Evolutionary conservation across 176 grass and related monocot genomes (phyloP).

Genomic region (Oryza brachyantha): DNA sequence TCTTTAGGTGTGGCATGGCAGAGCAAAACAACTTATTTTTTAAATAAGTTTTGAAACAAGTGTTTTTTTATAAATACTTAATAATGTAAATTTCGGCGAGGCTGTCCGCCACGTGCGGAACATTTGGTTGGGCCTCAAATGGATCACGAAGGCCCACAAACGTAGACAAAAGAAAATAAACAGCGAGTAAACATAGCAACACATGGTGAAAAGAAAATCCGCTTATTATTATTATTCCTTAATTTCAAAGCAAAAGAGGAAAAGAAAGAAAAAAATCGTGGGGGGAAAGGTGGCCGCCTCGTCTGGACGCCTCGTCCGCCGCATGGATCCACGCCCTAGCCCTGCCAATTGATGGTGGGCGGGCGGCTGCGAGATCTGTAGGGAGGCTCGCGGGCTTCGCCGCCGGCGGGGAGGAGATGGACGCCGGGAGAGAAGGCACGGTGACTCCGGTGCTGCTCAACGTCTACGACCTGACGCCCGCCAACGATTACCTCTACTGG

Average conservation of each 20-base stretch:
- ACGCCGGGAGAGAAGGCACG: conserved; percentile 12
- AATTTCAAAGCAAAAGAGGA: conserved; percentile 17
- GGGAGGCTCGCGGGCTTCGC: conserved; percentile 28
- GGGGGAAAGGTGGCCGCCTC: neutral
- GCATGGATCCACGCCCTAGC: conserved; percentile 37
- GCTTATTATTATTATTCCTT: neutral
- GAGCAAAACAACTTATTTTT: no score
- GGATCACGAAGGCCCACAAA: neutral
- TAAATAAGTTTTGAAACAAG: no score
- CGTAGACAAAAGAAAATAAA: neutral
- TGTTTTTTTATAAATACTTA: no score
- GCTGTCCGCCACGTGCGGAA: no score
- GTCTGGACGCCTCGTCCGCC: neutral
- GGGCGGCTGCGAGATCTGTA: conserved; percentile 51
- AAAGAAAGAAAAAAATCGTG: neutral
- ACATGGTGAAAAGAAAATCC: conserved; percentile 3
- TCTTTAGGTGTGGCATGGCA: no score
- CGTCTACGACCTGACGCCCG: conserved; percentile 70
- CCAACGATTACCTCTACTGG: conserved; percentile 75
- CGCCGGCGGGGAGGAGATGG: conserved; percentile 32
- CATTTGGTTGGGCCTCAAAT: no score
- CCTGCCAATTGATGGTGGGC: conserved; percentile 40
- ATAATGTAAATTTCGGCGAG: no score
- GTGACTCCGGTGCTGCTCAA: conserved; percentile 62
- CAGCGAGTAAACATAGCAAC: conserved; percentile 20